A percentile compares a stretch with the other conserved stretches of the same genome.
Conservation (phyloP, 306 rosid species). For the Quercus ilex region DNA sequence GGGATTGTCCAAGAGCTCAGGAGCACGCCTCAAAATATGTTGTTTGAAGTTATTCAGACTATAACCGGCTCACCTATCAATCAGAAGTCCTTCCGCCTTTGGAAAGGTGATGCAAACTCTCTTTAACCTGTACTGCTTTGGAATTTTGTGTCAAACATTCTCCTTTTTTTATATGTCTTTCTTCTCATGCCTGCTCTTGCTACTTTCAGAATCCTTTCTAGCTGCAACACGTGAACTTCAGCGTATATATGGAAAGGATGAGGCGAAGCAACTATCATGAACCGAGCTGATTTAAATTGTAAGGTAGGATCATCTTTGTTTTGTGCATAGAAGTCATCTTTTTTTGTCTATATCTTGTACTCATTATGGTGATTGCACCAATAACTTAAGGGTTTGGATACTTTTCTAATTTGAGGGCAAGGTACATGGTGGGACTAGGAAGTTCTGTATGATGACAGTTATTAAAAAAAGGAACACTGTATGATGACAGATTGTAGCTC, state of each 20-base stretch:
- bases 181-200: constrained; percentile 16
- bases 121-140: neutral
- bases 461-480: neutral
- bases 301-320: constrained; percentile 25
- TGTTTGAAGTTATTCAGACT: constrained; percentile 74
- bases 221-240: constrained; percentile 69
- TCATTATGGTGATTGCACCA: constrained; percentile 19
- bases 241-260: constrained; percentile 60
- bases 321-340: constrained; percentile 32
- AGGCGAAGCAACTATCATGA: constrained; percentile 40
- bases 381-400: constrained; percentile 19
- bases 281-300: constrained; percentile 18
- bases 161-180: neutral
- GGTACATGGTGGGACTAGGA: constrained; percentile 15
- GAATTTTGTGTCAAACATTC: neutral
- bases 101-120: constrained; percentile 52
- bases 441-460: constrained; percentile 14
- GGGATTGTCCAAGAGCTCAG: constrained; percentile 82
- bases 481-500: constrained; percentile 15
- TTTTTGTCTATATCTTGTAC: constrained; percentile 29
- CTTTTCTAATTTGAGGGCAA: constrained; percentile 21
- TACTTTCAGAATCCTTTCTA: constrained; percentile 58
- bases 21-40: constrained; percentile 66
- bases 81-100: constrained; percentile 66
- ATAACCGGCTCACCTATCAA: constrained; percentile 72